Evolutionary conservation across 2,329 filamentous ascomycete genomes (phyloP).

Genomic region (Purpureocillium takamizusanense): DNA sequence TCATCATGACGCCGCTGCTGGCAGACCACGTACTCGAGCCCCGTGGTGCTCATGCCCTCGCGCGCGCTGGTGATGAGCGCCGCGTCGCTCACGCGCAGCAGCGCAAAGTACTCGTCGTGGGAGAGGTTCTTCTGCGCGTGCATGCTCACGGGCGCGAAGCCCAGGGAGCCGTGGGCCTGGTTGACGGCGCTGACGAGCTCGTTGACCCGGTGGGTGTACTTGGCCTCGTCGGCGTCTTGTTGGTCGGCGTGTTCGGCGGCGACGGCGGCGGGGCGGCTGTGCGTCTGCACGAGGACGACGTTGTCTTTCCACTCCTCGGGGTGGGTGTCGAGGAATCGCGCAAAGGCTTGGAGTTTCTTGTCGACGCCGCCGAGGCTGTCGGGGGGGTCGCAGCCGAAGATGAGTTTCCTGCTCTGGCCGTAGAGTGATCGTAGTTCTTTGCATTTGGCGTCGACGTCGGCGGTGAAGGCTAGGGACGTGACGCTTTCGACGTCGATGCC

Average conservation of each 20-base stretch:
- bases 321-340: slow-evolving; percentile 79
- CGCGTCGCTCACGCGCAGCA: slow-evolving; percentile 79
- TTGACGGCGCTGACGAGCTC: slow-evolving; percentile 87
- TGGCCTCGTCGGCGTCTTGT: slow-evolving; percentile 64
- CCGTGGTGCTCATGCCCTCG: slow-evolving; percentile 97
- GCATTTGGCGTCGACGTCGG: slow-evolving; percentile 62
- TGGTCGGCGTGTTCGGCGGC: too few species aligned
- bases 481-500: slow-evolving; percentile 69
- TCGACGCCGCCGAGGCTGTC: slow-evolving; percentile 85
- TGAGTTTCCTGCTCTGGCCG: slow-evolving; percentile 70
- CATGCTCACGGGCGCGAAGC: slow-evolving; percentile 86
- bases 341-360: slow-evolving; percentile 89
- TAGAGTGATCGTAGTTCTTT: slow-evolving; percentile 66
- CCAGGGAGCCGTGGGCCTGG: slow-evolving; percentile 75
- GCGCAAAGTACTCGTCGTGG: slow-evolving; percentile 83
- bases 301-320: slow-evolving; percentile 82
- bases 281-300: slow-evolving; percentile 89
- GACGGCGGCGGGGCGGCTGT: slow-evolving; percentile 64
- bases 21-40: slow-evolving; percentile 85
- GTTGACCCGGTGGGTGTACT: slow-evolving; percentile 77
- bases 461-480: slow-evolving; percentile 63
- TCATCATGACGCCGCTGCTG: slow-evolving; percentile 54
- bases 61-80: slow-evolving; percentile 89
- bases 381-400: slow-evolving; percentile 85
- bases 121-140: slow-evolving; percentile 90